These are phyloP conservation scores for Plenodomus tracheiphilus DNA, from an alignment of 2,329 filamentous ascomycete genomes.

Conservation along the genomic window DNA sequence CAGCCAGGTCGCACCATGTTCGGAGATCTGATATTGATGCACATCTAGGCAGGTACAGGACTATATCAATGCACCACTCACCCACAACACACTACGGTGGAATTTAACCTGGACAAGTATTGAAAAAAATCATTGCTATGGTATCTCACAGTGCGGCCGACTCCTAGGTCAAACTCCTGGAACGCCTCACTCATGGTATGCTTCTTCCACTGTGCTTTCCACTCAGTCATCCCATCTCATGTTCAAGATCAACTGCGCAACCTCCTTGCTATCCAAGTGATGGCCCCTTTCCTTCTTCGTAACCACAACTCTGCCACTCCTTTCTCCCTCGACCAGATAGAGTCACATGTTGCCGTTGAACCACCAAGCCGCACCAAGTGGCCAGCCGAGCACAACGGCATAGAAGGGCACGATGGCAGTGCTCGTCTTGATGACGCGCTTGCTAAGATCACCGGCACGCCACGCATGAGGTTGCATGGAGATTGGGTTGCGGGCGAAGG, in stretches of 20 bases:
- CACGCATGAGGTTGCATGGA: constrained; percentile 28
- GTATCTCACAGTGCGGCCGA: no score
- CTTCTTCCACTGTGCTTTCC: not conserved
- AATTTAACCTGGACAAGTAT: no score
- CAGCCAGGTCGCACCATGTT: constrained; percentile 13
- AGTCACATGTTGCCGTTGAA: constrained; percentile 40
- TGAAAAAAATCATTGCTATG: no score
- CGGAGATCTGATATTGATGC: constrained; percentile 28
- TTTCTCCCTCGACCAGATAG: constrained; percentile 15
- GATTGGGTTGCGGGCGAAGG: constrained; percentile 37
- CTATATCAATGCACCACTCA: no score
- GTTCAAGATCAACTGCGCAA: constrained; percentile 29
- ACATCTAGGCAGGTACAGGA: no score
- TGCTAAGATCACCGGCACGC: constrained; percentile 25
- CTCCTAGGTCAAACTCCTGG: no score
- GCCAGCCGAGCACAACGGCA: constrained; percentile 38
- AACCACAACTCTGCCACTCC: not conserved
- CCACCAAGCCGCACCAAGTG: constrained; percentile 28
- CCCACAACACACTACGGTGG: no score
- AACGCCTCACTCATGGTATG: no score
- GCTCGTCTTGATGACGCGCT: constrained; percentile 25
- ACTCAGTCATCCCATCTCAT: constrained; percentile 37
- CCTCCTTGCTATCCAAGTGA: constrained; percentile 24
- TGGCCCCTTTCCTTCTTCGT: constrained; percentile 1
- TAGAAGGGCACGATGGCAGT: constrained; percentile 30